phyloP scores from a whole-genome alignment of 352 stramenopile genomes.

The Blastocystis sp. region DNA sequence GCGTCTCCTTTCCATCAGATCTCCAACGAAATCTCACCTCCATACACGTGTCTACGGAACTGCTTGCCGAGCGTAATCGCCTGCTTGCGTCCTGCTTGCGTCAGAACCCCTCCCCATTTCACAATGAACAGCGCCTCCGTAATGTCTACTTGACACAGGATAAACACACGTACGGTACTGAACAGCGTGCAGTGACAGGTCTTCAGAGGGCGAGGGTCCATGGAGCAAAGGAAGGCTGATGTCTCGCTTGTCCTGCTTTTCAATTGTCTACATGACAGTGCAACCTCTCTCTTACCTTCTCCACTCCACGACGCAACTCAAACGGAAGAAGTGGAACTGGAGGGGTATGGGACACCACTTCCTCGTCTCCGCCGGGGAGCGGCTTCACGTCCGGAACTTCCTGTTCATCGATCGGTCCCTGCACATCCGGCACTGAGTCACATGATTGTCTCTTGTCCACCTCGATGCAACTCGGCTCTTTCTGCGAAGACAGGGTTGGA shows the following conservation, averaged over 20 bases:
- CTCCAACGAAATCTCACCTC: neutral
- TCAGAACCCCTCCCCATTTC: slow-evolving; percentile 97
- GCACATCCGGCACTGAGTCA: too few relatives aligned
- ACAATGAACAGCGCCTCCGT: slow-evolving; percentile 91
- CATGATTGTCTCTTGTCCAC: too few relatives aligned
- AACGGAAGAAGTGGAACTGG: neutral
- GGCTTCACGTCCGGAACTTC: too few relatives aligned
- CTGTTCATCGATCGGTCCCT: too few relatives aligned
- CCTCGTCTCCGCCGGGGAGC: too few relatives aligned
- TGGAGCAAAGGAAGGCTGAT: neutral
- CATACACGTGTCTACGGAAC: slow-evolving; percentile 75
- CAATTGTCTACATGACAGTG: slow-evolving; percentile 26
- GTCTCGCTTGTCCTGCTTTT: slow-evolving; percentile 56
- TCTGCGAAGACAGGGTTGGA: neutral
- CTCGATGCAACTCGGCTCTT: neutral
- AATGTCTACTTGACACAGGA: slow-evolving; percentile 62
- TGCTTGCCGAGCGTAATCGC: slow-evolving; percentile 81
- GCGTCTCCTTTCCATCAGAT: slow-evolving; percentile 53
- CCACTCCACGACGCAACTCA: slow-evolving; percentile 15
- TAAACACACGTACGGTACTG: slow-evolving; percentile 57
- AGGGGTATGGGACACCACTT: neutral
- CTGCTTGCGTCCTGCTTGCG: slow-evolving; percentile 87
- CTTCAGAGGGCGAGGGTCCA: slow-evolving; percentile 68
- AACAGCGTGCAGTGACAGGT: slow-evolving; percentile 59
- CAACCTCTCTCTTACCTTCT: neutral